Percentiles rank a stretch among this genome's conserved stretches.
Conservation (phyloP, 768 basidiomycete genomes). For the Phaeotremella fagi region DNA sequence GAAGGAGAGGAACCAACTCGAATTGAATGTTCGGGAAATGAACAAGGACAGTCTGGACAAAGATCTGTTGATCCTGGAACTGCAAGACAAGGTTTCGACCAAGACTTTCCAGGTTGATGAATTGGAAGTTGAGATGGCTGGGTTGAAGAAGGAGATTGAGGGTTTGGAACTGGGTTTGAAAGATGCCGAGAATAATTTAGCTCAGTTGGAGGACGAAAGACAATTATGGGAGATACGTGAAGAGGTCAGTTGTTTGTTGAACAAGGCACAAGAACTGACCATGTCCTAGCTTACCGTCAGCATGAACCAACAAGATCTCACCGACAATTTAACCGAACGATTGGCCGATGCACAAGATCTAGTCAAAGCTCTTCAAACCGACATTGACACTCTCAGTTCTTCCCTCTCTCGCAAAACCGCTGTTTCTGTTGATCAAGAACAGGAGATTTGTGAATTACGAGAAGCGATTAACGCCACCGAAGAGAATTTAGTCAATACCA, state of each 20-base stretch:
- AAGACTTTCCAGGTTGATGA: slow-evolving; percentile 24
- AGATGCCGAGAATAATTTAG: neutral
- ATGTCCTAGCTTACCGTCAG: neutral
- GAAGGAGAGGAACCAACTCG: neutral
- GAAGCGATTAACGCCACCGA: slow-evolving; percentile 5
- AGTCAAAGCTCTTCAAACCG: slow-evolving; percentile 1
- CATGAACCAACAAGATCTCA: neutral
- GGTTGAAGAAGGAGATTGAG: neutral
- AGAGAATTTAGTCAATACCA: neutral
- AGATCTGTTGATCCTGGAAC: slow-evolving; percentile 10
- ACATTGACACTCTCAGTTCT: slow-evolving; percentile 7
- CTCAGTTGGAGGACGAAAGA: neutral
- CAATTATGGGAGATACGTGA: neutral
- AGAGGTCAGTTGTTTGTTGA: neutral
- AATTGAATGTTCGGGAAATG: too few species aligned
- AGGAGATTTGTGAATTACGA: slow-evolving; percentile 12
- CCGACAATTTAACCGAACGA: too few species aligned
- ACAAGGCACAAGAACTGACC: neutral
- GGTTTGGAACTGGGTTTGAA: neutral
- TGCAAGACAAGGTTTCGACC: slow-evolving; percentile 18
- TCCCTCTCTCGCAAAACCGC: slow-evolving; percentile 5
- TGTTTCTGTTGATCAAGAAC: slow-evolving; percentile 14
- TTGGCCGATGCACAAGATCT: neutral
- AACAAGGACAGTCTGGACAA: slow-evolving; percentile 5
- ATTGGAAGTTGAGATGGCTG: neutral